A percentile compares a stretch with the other conserved stretches of the same genome.
Conservation (phyloP, 495 filamentous ascomycete genomes). For the Aspergillus leporis region DNA sequence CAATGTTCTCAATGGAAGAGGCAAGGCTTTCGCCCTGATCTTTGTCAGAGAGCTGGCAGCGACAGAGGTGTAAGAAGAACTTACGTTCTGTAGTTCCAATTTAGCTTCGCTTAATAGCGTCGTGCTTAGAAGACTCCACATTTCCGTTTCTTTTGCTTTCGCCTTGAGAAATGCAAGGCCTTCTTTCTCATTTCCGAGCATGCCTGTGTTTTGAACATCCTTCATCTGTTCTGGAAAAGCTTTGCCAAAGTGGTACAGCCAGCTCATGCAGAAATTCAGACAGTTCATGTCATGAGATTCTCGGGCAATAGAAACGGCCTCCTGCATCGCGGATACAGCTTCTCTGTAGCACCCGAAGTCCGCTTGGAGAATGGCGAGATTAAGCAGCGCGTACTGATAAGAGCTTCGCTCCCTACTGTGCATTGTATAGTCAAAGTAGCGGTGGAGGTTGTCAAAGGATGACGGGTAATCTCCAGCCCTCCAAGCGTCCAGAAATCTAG, state of each 20-base stretch:
- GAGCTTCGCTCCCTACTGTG: constrained; percentile 80
- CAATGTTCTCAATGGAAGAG: constrained; percentile 72
- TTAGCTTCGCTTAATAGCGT: constrained; percentile 86
- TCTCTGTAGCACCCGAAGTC: constrained; percentile 93
- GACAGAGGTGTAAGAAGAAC: constrained; percentile 7
- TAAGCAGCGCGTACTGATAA: constrained; percentile 96
- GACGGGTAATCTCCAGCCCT: constrained; percentile 85
- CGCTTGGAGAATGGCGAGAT: constrained; percentile 87
- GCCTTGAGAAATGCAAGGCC: constrained; percentile 80
- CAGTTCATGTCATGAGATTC: constrained; percentile 92
- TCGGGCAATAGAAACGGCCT: constrained; percentile 85
- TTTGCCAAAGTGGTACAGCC: constrained; percentile 94
- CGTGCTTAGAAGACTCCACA: constrained; percentile 85
- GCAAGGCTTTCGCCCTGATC: constrained; percentile 76
- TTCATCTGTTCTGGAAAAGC: constrained; percentile 76
- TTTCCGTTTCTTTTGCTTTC: constrained; percentile 84
- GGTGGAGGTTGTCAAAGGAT: constrained; percentile 87
- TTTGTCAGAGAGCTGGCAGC: constrained; percentile 14
- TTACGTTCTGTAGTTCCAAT: constrained; percentile 64
- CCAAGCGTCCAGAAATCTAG: constrained; percentile 86
- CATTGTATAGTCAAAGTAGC: constrained; percentile 98
- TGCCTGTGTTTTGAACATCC: constrained; percentile 66
- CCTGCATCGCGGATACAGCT: constrained; percentile 89
- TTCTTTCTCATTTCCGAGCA: constrained; percentile 78
- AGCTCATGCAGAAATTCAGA: constrained; percentile 92